A percentile compares a stretch with the other conserved stretches of the same genome.
Conservation (phyloP, 116 monocot species). For the Zostera marina region DNA sequence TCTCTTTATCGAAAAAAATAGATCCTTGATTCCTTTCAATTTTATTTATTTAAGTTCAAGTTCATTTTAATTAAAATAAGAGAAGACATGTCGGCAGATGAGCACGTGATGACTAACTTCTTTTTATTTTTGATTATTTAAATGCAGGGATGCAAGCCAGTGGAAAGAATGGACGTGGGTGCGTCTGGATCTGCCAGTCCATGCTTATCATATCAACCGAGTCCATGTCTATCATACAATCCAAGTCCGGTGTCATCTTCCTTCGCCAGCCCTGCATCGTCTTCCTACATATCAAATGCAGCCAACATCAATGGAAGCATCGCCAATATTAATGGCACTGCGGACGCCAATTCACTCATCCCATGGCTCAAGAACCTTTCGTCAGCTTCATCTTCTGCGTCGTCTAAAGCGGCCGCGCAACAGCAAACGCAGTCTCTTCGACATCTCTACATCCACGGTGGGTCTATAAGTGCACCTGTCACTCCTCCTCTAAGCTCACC, state of each 20-base stretch:
- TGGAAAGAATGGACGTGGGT: conserved; percentile 30
- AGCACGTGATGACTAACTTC: conserved; percentile 8
- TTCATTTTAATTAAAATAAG: too few species aligned
- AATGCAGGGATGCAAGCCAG: conserved; percentile 43
- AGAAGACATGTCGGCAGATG: background rate
- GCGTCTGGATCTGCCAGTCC: conserved; percentile 38
- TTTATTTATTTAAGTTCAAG: too few species aligned
- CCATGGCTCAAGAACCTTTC: conserved; percentile 78
- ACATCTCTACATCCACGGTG: conserved; percentile 14
- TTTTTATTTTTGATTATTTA: background rate
- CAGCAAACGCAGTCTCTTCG: background rate
- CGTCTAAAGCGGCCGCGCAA: conserved; percentile 11
- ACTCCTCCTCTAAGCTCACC: conserved; percentile 71
- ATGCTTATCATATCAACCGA: conserved; percentile 40
- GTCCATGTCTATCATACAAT: conserved; percentile 22
- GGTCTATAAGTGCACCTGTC: conserved; percentile 56
- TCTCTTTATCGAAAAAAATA: too few species aligned
- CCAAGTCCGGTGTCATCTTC: conserved; percentile 69
- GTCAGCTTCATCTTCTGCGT: conserved; percentile 16
- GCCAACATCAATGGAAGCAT: background rate
- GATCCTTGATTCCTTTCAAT: too few species aligned
- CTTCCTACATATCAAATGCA: conserved; percentile 23
- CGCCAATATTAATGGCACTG: conserved; percentile 1
- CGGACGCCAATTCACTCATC: conserved; percentile 50
- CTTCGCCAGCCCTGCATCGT: conserved; percentile 60